Evolutionary conservation across 352 stramenopile genomes (phyloP), one percentile per base, ranked within the genome.

Genomic region (Pythium brachiatum): DNA sequence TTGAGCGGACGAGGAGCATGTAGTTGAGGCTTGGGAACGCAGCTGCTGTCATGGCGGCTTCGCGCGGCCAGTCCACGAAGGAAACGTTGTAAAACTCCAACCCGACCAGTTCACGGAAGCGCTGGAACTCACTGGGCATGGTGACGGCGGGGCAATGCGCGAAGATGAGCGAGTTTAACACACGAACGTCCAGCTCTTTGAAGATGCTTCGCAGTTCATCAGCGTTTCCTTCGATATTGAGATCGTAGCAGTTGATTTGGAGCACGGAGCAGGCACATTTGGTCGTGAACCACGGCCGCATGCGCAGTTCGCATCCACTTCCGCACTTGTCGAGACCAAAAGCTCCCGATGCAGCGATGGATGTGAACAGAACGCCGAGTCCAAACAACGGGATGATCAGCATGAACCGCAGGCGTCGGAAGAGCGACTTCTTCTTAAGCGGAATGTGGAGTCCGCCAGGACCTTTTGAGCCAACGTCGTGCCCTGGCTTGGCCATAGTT

Each of bases 1-100:
- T 57, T 15, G 61, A 75, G 11, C 69, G 69, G 2, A 71, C 57
- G 15, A 83, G 69, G 44, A 71, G 78, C 12, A 82, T 13, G n/a
- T 74, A 70, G 2, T 48, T 62, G 31, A 83, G 52, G 18, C 15
- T 55, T 7, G 66, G 64, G 0, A 78, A 54, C 12, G 72, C 63
- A 4, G 63, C 38, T 3, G 62, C 34, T 11, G 68, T 72, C 1
- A 82, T 34, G 0, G 72, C 73, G 2, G 72, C 66, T 9, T 50
- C 57, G 4, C 25, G 58, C 7, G 64, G 18, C 76, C 76, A 84
- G 5, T 72, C 26, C 2, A 66, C 20, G 25, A 84, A 48, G 0
- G 69, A 74, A 20, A 66, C 60, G 62, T 85, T 85, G 62, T 82
- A 82, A 51, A 85, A 57, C 55, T 85, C 72, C 23, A 84, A 44